Base-by-base conservation (phyloP, 2,329 filamentous ascomycete species). In the Diaporthe helianthi region DNA sequence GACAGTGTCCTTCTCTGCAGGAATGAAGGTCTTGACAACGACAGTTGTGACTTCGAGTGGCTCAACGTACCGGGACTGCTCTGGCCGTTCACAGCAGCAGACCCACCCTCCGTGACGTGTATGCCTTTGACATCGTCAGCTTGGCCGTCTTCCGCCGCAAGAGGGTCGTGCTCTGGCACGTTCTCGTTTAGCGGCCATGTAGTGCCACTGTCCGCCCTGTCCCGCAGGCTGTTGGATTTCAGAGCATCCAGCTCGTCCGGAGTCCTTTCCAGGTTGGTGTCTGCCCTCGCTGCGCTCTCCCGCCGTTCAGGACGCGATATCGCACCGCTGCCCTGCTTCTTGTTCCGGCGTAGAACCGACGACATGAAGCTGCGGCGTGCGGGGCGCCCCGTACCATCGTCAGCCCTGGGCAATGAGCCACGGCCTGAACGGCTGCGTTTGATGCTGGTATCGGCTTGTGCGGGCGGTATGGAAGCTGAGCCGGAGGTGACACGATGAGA, bases 201-300 rank as follows among this genome's bases (percentile, higher is more conserved):
- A 7, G 80, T 17, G 17, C 77, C 6, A 33, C 72, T 49, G 61
- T 74, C 67, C 19, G 41, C 58, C n/a, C 41, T 61, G 41, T 58
- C 53, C 12, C 53, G 64, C 52, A 58, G 17, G 44, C 74, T 74
- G 67, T 79, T 79, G 54, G 76, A 78, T 49, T 80, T 83, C 5
- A 89, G 75, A 17, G 78, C 77, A n/a, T 77, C 79, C 4, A 89
- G 81, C 75, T 90, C 84, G 8, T 82, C 80, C n/a, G 80, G 76
- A 72, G 82, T 87, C 38, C 88, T 84, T 76, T 92, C 89, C 1
- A 91, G 80, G 24, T 82, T 84, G 0, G 88, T 90, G 72, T 92
- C 90, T 64, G 85, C 83, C 12, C 89, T 82, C 1, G 89, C 88
- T 2, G 86, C 85, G 72, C 85, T 90, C 73, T 91, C 89, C 15